Base-by-base conservation (phyloP, 169 alveolate genomes). In the Eimeria necatrix region DNA sequence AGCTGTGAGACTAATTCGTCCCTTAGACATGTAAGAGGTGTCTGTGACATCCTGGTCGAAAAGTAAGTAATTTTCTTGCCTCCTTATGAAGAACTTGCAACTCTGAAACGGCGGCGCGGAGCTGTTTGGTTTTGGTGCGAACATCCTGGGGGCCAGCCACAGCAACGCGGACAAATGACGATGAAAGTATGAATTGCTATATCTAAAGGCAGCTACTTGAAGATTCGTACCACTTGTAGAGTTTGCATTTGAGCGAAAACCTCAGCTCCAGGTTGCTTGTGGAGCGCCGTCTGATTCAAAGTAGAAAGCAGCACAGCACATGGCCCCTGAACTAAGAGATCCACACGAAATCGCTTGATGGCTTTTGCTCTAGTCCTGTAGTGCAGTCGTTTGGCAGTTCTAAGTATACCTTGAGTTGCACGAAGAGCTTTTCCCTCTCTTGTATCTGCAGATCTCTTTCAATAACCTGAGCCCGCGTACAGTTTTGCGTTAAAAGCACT, bases 371-470 rank as follows among this genome's bases (percentile, higher is more conserved):
- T 85, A 32, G 52, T 41, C 22, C 56, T 61, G 49, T 61, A 49
- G 4, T 2, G 18, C 76, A 16, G 5, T 26, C 41, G 10, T 84
- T 49, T 10, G 53, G 20, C 51, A 10, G 41, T 22, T 20, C 32
- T 46, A n/a, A 26, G 80, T 78, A 16, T 56, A 93, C 96, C 94
- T 98, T 98, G 41, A 98, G 97, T 97, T 98, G 99, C 86, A 98
- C 98, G 87, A 97, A 98, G 32, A 98, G 98, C 94, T 98, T 98
- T 95, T 98, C 99, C 95, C 98, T 98, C 95, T 98, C 99, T 95
- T 98, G 98, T 32, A 98, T 98, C 73, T 98, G 96, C 80, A 97
- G 97, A 89, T 98, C 99, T 73, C 97, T 97, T 91, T 98, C 98
- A 48, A 96, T 95, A 12, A 95, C 97, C 97, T 96, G 76, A 51